Base-by-base conservation (phyloP, 2,329 filamentous ascomycete species). In the Zasmidium angulare region DNA sequence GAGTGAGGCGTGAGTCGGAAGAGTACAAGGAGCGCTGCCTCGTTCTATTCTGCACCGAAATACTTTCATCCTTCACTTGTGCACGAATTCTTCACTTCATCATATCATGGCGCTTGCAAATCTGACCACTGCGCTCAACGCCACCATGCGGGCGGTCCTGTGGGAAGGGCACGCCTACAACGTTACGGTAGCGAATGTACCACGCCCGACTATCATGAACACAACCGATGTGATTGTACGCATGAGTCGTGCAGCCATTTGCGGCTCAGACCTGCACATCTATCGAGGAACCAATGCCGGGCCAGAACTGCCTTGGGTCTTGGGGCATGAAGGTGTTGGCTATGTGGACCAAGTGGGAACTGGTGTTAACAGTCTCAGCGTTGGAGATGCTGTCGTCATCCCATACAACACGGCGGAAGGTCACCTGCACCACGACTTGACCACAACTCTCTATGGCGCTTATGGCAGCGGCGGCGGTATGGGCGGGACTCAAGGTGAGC, bases 91-190 rank as follows among this genome's bases (percentile, higher is more conserved):
- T n/a, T n/a, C n/a, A n/a, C n/a, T n/a, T n/a, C n/a, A n/a, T n/a
- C n/a, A n/a, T n/a, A n/a, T n/a, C 4, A 51, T 51, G 23, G 23
- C 49, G 12, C 23, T 51, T 11, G 17, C 23, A 11, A 31, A 51
- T 1, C 12, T 51, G 9, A 29, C 23, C 2, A 10, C 49, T 14
- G 23, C n/a, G 12, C 1, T 51, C 49, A 55, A 61, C 22, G 54
- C 50, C 2, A 58, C 58, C 6, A 74, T 74, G 71, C 70, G 69
- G 24, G 68, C 64, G 11, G 70, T 73, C 1, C 57, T 69, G 3
- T 73, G 66, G 68, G 40, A 66, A 43, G 71, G 69, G 3, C 61
- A 65, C 20, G 63, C 69, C 6, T 70, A 66, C 55, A 58, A 68
- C n/a, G 64, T 74, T 2, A 57, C 59, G 2, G 68, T 71, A 1